phyloP scores from a whole-genome alignment of 2,329 filamentous ascomycete species.

The Fusarium phyllophilum region DNA sequence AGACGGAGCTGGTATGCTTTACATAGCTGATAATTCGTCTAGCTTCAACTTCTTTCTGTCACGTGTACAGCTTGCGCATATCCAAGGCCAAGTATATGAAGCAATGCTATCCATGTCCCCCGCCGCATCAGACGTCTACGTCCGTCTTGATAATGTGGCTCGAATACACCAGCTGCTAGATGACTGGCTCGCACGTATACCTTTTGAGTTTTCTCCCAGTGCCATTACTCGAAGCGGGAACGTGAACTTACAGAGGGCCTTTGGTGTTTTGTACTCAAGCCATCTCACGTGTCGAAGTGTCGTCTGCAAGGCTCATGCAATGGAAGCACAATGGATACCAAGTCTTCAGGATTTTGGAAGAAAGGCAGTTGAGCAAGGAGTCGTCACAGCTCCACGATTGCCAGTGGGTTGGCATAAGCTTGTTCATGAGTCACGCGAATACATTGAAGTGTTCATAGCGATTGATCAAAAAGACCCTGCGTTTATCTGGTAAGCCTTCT shows the following conservation, averaged over 20 bases:
- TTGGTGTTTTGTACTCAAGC: conserved; percentile 16
- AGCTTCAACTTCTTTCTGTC: conserved; percentile 16
- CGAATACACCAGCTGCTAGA: not conserved
- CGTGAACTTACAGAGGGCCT: not conserved
- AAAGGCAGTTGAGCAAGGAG: fast-evolving
- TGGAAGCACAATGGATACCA: conserved; percentile 2
- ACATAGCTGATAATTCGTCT: not conserved
- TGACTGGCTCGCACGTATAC: conserved; percentile 8
- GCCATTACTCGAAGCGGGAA: not conserved
- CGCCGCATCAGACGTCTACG: not conserved
- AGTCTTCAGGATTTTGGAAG: not conserved
- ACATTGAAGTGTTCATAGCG: not conserved
- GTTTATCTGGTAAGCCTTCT: not conserved
- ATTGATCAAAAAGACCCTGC: not conserved
- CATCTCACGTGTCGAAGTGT: not conserved
- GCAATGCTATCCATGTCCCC: not conserved
- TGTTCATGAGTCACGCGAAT: conserved; percentile 8
- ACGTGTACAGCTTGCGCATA: conserved; percentile 17
- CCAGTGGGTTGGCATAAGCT: conserved; percentile 11
- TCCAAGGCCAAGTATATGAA: conserved; percentile 27
- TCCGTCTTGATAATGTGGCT: not conserved
- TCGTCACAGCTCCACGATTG: not conserved
- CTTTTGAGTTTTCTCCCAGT: not conserved
- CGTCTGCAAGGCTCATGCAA: not conserved
- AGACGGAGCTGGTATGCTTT: not conserved